Conservation (phyloP, 2,329 filamentous ascomycete genomes). For the Lecanoromycetidae sp. region DNA sequence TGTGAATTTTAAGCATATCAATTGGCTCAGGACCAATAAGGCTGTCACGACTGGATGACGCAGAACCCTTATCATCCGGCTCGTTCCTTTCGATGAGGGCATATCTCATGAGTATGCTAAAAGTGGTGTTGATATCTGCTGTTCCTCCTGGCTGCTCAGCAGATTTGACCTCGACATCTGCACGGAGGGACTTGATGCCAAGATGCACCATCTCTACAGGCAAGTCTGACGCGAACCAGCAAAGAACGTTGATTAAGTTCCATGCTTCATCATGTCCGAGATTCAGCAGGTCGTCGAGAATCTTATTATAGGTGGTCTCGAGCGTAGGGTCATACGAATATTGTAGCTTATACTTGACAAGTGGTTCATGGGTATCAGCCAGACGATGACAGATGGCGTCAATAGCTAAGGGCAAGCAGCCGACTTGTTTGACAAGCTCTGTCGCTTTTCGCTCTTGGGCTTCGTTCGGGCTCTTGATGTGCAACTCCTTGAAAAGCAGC, state of each 20-base stretch:
- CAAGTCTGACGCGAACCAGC: slow-evolving; percentile 53
- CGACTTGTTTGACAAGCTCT: slow-evolving; percentile 53
- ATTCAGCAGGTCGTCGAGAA: slow-evolving; percentile 35
- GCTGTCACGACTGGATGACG: slow-evolving; percentile 16
- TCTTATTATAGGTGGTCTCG: slow-evolving; percentile 35
- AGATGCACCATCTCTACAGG: slow-evolving; percentile 54
- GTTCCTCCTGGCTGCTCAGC: slow-evolving; percentile 22
- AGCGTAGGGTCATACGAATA: slow-evolving; percentile 46
- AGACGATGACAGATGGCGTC: slow-evolving; percentile 53
- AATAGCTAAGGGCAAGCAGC: slow-evolving; percentile 54
- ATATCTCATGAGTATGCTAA: slow-evolving; percentile 34
- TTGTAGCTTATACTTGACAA: slow-evolving; percentile 46
- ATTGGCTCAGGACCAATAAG: slow-evolving; percentile 23
- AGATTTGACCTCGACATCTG: slow-evolving; percentile 29
- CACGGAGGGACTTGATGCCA: slow-evolving; percentile 32
- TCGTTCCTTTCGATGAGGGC: slow-evolving; percentile 28
- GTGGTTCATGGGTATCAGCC: slow-evolving; percentile 47
- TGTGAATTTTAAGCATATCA: slow-evolving; percentile 37
- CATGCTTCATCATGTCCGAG: slow-evolving; percentile 41
- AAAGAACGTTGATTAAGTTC: slow-evolving; percentile 52
- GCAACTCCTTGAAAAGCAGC: slow-evolving; percentile 51
- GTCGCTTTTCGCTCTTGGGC: slow-evolving; percentile 46
- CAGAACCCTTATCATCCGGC: slow-evolving; percentile 13
- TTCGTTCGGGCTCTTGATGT: slow-evolving; percentile 42
- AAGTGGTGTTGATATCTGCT: slow-evolving; percentile 34